A percentile compares a stretch with the other conserved stretches of the same genome.
Conservation (phyloP, 805 yeast genomes). For the Candida anglica region DNA sequence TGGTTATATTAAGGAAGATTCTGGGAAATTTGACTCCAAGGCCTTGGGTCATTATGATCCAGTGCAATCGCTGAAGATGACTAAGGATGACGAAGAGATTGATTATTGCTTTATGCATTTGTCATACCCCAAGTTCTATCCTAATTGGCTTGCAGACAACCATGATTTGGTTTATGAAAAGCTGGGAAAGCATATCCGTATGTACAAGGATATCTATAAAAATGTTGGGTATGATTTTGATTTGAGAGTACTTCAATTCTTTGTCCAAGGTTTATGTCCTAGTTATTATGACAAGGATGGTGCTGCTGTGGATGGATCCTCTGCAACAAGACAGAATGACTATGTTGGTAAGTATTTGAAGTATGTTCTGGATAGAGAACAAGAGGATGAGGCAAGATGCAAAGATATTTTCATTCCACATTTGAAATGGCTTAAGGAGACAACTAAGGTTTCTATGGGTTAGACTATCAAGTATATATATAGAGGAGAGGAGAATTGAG, state of each 20-base stretch:
- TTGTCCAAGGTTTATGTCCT: constrained; percentile 36
- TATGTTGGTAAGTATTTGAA: constrained; percentile 31
- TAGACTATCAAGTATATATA: no score
- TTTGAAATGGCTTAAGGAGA: constrained; percentile 38
- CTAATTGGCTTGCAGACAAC: constrained; percentile 29
- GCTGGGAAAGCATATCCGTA: constrained; percentile 32
- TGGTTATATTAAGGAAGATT: constrained; percentile 24
- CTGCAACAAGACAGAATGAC: constrained; percentile 14
- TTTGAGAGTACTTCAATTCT: constrained; percentile 33
- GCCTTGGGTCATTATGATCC: constrained; percentile 39
- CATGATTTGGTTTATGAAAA: constrained; percentile 32
- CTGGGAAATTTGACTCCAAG: constrained; percentile 15
- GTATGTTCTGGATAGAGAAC: constrained; percentile 22
- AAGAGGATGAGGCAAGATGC: constrained; percentile 23
- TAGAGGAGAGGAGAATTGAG: no score
- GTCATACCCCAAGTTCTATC: constrained; percentile 50
- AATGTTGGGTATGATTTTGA: constrained; percentile 42
- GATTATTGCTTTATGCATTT: constrained; percentile 49
- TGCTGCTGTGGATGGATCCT: constrained; percentile 19
- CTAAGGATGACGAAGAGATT: constrained; percentile 7
- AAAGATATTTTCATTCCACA: constrained; percentile 37
- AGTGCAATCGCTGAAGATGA: constrained; percentile 4
- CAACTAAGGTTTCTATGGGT: constrained; percentile 21
- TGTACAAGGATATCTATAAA: constrained; percentile 32
- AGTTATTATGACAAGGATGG: constrained; percentile 28